Evolutionary conservation across 306 rosid species (phyloP).

Genomic region (Castanea sativa): DNA sequence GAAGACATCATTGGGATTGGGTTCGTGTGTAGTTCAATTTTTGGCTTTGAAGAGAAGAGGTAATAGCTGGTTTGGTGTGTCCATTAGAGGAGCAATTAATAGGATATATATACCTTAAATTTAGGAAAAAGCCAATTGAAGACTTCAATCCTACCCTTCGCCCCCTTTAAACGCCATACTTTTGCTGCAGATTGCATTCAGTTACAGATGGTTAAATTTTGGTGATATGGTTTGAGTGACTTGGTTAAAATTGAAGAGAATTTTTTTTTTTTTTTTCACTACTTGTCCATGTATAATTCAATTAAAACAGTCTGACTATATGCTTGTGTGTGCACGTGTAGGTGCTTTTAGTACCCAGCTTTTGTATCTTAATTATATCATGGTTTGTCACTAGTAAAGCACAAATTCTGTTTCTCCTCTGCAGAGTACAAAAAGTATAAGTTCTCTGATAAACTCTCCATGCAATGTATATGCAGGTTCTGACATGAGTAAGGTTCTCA

Average conservation of each 20-base stretch:
- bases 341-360: neutral
- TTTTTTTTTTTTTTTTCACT: neutral
- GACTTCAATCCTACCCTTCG: neutral
- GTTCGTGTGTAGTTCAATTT: neutral
- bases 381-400: conserved; percentile 1
- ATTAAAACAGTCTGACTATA: neutral
- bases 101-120: neutral
- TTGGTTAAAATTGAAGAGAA: neutral
- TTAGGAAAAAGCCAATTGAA: neutral
- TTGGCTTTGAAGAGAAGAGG: neutral
- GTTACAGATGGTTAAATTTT: neutral
- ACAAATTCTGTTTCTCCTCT: neutral
- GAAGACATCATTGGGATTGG: neutral
- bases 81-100: neutral
- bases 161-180: neutral
- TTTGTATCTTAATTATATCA: neutral
- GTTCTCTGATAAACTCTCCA: neutral
- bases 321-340: neutral
- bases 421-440: neutral
- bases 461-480: conserved; percentile 56
- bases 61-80: neutral
- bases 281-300: neutral
- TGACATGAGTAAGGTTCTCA: conserved; percentile 87
- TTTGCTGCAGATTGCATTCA: neutral
- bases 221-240: neutral